Evolutionary conservation across 2,329 filamentous ascomycete genomes (phyloP), one percentile per base, ranked within the genome.

Genomic region (Penicillium sp.): DNA sequence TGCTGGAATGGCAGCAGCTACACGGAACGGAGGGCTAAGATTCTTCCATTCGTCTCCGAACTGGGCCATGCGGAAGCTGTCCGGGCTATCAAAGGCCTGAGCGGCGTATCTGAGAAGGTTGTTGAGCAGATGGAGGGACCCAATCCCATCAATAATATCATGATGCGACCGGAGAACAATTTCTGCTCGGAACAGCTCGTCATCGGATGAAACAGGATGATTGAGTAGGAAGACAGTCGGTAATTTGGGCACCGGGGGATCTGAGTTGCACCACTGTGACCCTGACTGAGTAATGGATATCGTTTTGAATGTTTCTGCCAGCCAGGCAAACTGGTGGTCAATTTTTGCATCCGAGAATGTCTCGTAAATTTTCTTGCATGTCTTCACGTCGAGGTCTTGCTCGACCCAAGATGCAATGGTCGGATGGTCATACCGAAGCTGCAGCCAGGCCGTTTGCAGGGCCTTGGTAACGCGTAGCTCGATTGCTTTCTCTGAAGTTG

Each of bases 181-280:
- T 36, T 65, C 59, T 0, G 50, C 56, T 5, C 16, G 26, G 11
- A 60, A 27, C 3, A 23, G 10, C 1, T 19, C 26, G 13, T 18
- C 51, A 11, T 40, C 30, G 2, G 7, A 10, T 11, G n/a, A 26
- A 13, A 8, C 13, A 6, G 45, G 14, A 4, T 42, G 29, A 30
- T 57, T 60, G 19, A 67, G 38, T n/a, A 67, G 26, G 41, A 65
- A 66, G 4, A 67, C 16, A 6, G 65, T 67, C 2, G 65, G 61
- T 11, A 63, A 27, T 8, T 39, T 42, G 1, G 65, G 65, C 1
- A 63, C 61, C 3, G 63, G 63, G 1, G 64, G 64, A 46, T 67
- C 63, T 2, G 49, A 55, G 46, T 67, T 67, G 34, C 64, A 67
- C 63, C 63, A 67, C 23, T 67, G 59, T 8, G 57, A 43, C 0